phyloP scores from a whole-genome alignment of 2,329 filamentous ascomycete species.

The Aspergillus bombycis region DNA sequence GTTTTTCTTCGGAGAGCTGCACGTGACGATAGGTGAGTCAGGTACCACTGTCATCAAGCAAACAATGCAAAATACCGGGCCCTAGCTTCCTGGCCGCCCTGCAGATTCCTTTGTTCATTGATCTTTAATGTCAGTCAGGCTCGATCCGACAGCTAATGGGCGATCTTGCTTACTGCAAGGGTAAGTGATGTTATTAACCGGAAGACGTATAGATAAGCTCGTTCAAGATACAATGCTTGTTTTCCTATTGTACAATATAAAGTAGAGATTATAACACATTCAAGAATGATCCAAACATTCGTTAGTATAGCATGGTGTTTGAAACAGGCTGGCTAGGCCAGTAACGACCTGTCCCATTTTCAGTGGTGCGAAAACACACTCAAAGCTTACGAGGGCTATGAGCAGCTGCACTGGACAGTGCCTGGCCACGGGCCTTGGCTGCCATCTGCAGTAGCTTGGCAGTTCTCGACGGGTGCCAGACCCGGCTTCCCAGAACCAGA shows the following conservation, averaged over 20 bases:
- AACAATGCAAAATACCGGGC: background rate
- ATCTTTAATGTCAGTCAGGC: background rate
- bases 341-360: background rate
- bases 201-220: background rate
- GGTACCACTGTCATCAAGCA: background rate
- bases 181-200: background rate
- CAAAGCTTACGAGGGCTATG: constrained; percentile 27
- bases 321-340: background rate
- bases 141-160: background rate
- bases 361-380: background rate
- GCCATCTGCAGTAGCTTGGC: constrained; percentile 59
- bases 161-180: background rate
- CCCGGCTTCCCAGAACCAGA: constrained; percentile 74
- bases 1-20: constrained; percentile 7
- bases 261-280: constrained; percentile 22
- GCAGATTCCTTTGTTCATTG: background rate
- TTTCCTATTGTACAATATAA: constrained; percentile 2
- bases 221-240: background rate
- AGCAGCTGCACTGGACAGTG: constrained; percentile 27
- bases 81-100: background rate
- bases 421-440: constrained; percentile 38
- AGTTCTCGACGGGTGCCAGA: constrained; percentile 72
- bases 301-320: background rate
- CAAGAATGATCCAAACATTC: constrained; percentile 1
- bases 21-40: constrained; percentile 9